phyloP scores from a whole-genome alignment of 352 stramenopile species.

The Halophytophthora batemanensis region DNA sequence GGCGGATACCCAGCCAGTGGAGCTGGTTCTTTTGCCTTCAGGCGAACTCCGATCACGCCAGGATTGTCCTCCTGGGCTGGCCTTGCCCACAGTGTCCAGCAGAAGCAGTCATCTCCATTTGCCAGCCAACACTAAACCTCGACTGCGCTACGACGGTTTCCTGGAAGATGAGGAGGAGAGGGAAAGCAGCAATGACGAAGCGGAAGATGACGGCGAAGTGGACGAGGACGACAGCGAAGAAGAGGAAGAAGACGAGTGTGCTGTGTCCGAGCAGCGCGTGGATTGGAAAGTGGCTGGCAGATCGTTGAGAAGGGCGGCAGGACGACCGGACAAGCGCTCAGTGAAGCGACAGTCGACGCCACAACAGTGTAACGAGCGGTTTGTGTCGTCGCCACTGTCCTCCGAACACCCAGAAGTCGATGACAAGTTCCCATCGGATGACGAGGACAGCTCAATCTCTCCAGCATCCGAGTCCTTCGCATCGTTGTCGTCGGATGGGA shows the following conservation, averaged over 20 bases:
- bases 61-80: constrained; percentile 47
- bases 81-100: constrained; percentile 21
- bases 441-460: background rate
- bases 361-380: background rate
- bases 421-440: no score
- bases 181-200: background rate
- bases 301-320: background rate
- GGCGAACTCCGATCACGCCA: constrained; percentile 60
- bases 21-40: constrained; percentile 58
- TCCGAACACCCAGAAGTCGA: no score
- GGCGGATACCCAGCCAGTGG: constrained; percentile 32
- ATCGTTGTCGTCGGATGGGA: no score
- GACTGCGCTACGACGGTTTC: no score
- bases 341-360: background rate
- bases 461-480: no score
- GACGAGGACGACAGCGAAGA: constrained; percentile 7
- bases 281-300: background rate
- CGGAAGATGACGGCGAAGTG: background rate
- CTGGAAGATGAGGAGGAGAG: no score
- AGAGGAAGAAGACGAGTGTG: background rate
- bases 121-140: no score
- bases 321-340: background rate
- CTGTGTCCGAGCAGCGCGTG: constrained; percentile 1
- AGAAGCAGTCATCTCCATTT: no score
- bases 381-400: background rate